A percentile compares a stretch with the other conserved stretches of the same genome.
Conservation (phyloP, 2,329 filamentous ascomycete species). For the Penicillium hesseltinei region DNA sequence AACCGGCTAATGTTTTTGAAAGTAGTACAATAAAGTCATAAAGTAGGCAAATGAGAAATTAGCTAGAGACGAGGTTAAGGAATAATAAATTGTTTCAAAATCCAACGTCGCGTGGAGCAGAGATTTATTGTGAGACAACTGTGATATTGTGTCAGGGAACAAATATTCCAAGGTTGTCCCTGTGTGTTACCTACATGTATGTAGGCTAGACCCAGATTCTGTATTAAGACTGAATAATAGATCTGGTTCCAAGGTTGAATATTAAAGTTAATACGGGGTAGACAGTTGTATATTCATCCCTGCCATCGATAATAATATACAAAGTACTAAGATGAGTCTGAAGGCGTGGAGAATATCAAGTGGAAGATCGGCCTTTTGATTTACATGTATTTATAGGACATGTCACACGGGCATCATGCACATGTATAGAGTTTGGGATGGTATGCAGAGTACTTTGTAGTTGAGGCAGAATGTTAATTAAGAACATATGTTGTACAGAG, state of each 20-base stretch:
- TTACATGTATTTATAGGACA: background rate
- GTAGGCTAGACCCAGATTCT: background rate
- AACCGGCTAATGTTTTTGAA: background rate
- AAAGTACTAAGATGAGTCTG: background rate
- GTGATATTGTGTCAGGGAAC: background rate
- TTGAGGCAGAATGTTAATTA: background rate
- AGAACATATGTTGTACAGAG: no score
- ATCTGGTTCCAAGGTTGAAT: background rate
- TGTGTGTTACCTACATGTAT: background rate
- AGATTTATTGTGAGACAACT: background rate
- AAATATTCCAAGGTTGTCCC: background rate
- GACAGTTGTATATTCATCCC: background rate
- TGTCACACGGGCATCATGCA: constrained; percentile 2
- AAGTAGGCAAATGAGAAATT: background rate
- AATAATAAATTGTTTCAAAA: background rate
- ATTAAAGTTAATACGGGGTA: background rate
- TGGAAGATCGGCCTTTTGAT: constrained; percentile 14
- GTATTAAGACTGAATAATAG: background rate
- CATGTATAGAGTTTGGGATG: background rate
- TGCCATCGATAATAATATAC: background rate
- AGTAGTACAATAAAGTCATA: background rate
- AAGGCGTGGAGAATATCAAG: constrained; percentile 11
- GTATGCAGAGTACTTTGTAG: background rate
- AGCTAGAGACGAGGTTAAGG: background rate
- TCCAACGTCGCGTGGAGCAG: background rate